Evolutionary conservation across 495 filamentous ascomycete genomes (phyloP), one percentile per base, ranked within the genome.

Genomic region (Aspergillus avenaceus): DNA sequence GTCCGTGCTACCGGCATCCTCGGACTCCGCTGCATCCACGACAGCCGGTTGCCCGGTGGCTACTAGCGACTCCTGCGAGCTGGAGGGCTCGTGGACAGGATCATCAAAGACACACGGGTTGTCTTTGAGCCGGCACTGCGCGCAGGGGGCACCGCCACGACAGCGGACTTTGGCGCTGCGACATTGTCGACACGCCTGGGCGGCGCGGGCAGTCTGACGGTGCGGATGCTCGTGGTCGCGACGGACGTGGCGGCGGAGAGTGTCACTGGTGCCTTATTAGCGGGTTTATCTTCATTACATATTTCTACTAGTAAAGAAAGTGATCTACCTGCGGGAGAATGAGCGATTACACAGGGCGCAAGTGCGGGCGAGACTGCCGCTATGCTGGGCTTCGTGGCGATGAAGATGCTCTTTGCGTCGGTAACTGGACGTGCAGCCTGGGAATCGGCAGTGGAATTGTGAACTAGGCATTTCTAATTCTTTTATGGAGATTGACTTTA

Each of bases 321-420:
- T n/a, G 23, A 8, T 14, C 8, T 14, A 50, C 47, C 42, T 51
- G 16, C 53, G 25, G 24, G 37, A 41, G 22, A 55, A 55, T 0
- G 27, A 24, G 18, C 53, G 47, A 7, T n/a, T 29, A 28, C 53
- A 55, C 27, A 38, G 6, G 5, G 42, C 47, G 29, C 53, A 55
- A 4, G 47, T 5, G 13, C 18, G 22, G 3, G 36, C 23, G 13
- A 34, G 27, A 5, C 26, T n/a, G 24, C 53, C 43, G 18, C 14
- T 31, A 47, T 55, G 53, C n/a, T 51, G 49, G 0, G 44, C 34
- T 38, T 55, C 26, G 34, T 54, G 52, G 2, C 52, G 52, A n/a
- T n/a, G 8, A 9, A 43, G 52, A 28, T 54, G 52, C 24, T 42
- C 52, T 32, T 49, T 49, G 11, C 52, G 52, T n/a, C 22, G 31